Evolutionary conservation across 345 rosid species (phyloP), one percentile per base, ranked within the genome.

Genomic region (Gossypium ekmanianum): DNA sequence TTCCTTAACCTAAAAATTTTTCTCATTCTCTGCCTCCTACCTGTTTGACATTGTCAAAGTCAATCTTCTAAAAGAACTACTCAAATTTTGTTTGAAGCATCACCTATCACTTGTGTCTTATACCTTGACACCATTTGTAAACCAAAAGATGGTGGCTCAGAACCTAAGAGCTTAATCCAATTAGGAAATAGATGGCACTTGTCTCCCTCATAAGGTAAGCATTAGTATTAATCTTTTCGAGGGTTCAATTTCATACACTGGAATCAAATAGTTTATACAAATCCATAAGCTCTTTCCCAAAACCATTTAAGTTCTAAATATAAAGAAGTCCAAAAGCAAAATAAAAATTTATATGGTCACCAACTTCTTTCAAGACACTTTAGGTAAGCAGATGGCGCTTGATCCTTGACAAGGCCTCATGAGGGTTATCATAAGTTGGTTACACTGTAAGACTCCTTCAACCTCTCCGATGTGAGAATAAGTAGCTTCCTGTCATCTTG

Each of bases 231-330:
- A 95, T 93, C 66, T 93, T 93, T 84, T 95, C 99, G 57, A 95
- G 92, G 98, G 99, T 82, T 95, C 99, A 76, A 95, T 95, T 79
- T 93, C 99, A 82, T 95, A 95, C 12, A 95, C 99, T 54, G 99
- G 99, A 89, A 95, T 95, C 89, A 95, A 75, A 83, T 91, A 85
- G 84, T 98, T 95, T 2, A 76, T 95, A 93, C 50, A 95, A 80
- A 87, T 95, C 98, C 98, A 95, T 95, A 83, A 95, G 93, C 87
- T 95, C 99, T 80, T 93, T 91, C 61, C 99, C 99, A 75, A 95
- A 18, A 24, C 41, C 9, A 63, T 34, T 16, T 29, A 8, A 72
- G 47, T 52, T 73, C 12, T 75, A 72, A 52, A 44, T 11, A 29
- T 9, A 62, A 57, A 61, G 74, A 57, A 61, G 74, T 65, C n/a